These are phyloP conservation scores for Cordyceps javanica DNA, from an alignment of 2,329 filamentous ascomycete species.

Conservation along the genomic window DNA sequence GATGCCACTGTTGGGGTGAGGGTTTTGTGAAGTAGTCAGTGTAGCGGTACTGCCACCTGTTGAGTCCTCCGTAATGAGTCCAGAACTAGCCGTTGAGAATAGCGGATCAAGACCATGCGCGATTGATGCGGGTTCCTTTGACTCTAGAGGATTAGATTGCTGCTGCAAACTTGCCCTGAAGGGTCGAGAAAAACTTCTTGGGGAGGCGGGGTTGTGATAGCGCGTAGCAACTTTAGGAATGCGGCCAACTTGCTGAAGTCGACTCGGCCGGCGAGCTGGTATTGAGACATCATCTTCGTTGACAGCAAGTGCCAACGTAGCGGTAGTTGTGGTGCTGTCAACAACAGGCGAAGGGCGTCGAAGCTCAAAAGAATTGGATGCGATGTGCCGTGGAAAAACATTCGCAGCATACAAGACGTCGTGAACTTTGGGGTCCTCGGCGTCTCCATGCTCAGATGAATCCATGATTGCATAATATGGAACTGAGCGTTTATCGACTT, in stretches of 20 bases:
- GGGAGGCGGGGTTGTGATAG: constrained; percentile 58
- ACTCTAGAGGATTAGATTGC: constrained; percentile 23
- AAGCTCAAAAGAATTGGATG: constrained; percentile 8
- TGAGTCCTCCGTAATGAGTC: constrained; percentile 31
- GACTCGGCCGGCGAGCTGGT: constrained; percentile 35
- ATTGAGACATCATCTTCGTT: neutral
- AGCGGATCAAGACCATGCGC: constrained; percentile 43
- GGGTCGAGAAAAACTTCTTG: constrained; percentile 79
- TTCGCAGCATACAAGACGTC: constrained; percentile 45
- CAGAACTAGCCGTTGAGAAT: constrained; percentile 32
- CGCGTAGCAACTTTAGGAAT: constrained; percentile 77
- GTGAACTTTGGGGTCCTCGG: constrained; percentile 32
- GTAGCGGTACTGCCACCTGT: constrained; percentile 27
- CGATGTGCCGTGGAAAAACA: constrained; percentile 1
- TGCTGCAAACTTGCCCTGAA: constrained; percentile 53
- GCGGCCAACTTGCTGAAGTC: constrained; percentile 74
- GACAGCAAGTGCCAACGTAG: neutral
- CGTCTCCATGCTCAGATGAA: constrained; percentile 48
- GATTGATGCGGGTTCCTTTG: constrained; percentile 31
- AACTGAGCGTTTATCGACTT: constrained; percentile 44
- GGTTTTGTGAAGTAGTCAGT: constrained; percentile 18
- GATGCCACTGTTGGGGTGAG: neutral
- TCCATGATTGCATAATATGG: constrained; percentile 59
- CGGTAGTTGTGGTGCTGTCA: neutral
- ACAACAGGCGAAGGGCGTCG: neutral